Evolutionary conservation across 495 filamentous ascomycete genomes (phyloP), one percentile per base, ranked within the genome.

Genomic region (Viridothelium virens): DNA sequence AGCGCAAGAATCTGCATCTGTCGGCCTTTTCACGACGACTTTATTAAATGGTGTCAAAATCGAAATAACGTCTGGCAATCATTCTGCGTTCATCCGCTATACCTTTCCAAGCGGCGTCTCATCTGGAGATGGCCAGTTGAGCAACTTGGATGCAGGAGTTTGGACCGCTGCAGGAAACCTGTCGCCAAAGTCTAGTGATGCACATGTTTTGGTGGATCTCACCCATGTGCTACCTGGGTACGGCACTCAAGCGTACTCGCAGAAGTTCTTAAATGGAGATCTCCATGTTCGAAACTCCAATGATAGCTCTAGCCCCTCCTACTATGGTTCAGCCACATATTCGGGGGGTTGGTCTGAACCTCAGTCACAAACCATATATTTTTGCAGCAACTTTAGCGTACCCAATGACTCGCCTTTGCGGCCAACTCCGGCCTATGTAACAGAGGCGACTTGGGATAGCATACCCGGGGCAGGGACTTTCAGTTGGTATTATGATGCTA

Each of bases 181-280:
- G 7, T 10, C 7, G 53, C n/a, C 6, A 25, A 59, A 25, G 53
- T 7, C 18, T n/a, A 59, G 33, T n/a, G 53, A 59, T 36, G 53
- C 53, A 59, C 53, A 65, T 38, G 63, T 65, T 16, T 3, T 65
- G 14, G 63, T 50, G 31, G 63, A 65, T 37, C 63, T 65, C 1
- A 48, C 37, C 38, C 63, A 65, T 33, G 61, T 63, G 37, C n/a
- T 59, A 36, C 53, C 53, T 9, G 53, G 53, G 0, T 59, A 59
- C 33, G 53, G 53, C 53, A 31, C 1, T 25, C 53, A 59, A 2
- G n/a, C 53, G 7, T 59, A 59, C 18, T 59, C 53, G 1, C 53
- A 59, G 53, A 59, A 59, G 1, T 59, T 31, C 33, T 59, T 59
- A 1, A 25, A 18, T n/a, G 53, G 53, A 9, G 33, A 59, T 7